Evolutionary conservation across 345 rosid species (phyloP).

Genomic region (Dovyalis caffra): DNA sequence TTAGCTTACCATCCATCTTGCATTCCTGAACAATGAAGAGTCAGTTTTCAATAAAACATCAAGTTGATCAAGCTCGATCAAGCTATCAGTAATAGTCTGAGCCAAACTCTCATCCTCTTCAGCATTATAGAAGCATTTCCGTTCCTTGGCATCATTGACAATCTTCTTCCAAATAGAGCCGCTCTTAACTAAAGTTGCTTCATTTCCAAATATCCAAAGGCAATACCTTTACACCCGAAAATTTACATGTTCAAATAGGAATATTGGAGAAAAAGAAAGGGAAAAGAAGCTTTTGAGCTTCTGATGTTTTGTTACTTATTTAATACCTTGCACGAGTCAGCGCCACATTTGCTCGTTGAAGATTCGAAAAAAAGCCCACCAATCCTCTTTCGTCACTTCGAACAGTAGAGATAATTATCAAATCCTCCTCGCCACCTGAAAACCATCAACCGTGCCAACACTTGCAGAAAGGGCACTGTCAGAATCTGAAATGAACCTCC

Average conservation of each 20-base stretch:
- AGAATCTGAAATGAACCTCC: constrained; percentile 4
- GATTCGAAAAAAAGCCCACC: constrained; percentile 35
- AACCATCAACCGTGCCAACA: constrained; percentile 47
- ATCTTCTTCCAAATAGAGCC: constrained; percentile 37
- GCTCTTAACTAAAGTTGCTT: constrained; percentile 28
- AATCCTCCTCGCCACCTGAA: constrained; percentile 51
- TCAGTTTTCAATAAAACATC: background rate
- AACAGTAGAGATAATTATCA: constrained; percentile 52
- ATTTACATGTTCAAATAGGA: too few relatives aligned
- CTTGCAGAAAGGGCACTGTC: constrained; percentile 26
- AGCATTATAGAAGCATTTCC: constrained; percentile 38
- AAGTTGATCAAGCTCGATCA: background rate
- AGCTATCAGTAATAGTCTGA: background rate
- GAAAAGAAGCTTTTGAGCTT: background rate
- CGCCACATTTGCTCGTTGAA: constrained; percentile 18
- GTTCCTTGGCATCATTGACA: constrained; percentile 33
- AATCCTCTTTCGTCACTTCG: constrained; percentile 38
- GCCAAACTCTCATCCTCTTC: constrained; percentile 35
- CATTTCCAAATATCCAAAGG: constrained; percentile 54
- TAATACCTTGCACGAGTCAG: constrained; percentile 39
- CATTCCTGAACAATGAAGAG: background rate
- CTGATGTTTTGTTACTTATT: background rate
- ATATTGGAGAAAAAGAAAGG: background rate
- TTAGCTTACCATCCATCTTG: constrained; percentile 7
- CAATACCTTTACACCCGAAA: constrained; percentile 26